phyloP scores from a whole-genome alignment of 345 rosid species.

The Rhizophora mangle region DNA sequence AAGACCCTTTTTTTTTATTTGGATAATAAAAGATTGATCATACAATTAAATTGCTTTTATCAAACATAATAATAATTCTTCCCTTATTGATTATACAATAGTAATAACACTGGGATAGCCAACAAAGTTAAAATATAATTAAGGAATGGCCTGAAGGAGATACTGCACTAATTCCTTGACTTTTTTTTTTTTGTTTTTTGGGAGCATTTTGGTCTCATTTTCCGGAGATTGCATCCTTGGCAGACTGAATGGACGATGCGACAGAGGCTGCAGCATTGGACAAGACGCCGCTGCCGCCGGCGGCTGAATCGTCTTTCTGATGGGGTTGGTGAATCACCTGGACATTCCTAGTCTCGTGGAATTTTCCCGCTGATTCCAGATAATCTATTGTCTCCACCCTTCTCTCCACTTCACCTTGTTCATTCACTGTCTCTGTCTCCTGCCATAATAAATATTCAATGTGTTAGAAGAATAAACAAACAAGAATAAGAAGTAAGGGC shows the following conservation, averaged over 20 bases:
- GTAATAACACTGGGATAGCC: too few relatives aligned
- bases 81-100: too few relatives aligned
- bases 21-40: too few relatives aligned
- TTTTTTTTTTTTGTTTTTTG: too few relatives aligned
- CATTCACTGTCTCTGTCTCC: constrained; percentile 28
- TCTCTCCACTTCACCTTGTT: constrained; percentile 34
- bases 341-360: constrained; percentile 41
- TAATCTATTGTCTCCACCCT: constrained; percentile 44
- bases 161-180: too few relatives aligned
- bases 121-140: too few relatives aligned
- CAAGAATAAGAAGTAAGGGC: too few relatives aligned
- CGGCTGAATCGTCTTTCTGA: constrained; percentile 21
- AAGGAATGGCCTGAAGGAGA: too few relatives aligned
- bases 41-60: too few relatives aligned
- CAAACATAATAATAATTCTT: too few relatives aligned
- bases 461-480: too few relatives aligned
- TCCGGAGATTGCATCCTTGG: constrained; percentile 39
- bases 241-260: constrained; percentile 49
- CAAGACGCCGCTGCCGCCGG: constrained; percentile 69
- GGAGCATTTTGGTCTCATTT: background rate
- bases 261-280: constrained; percentile 60
- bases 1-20: too few relatives aligned
- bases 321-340: constrained; percentile 46
- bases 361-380: constrained; percentile 51
- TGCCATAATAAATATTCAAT: constrained; percentile 2